Evolutionary conservation across 441 rosid species (phyloP).

Genomic region (Bocquillonia castaneifolia): DNA sequence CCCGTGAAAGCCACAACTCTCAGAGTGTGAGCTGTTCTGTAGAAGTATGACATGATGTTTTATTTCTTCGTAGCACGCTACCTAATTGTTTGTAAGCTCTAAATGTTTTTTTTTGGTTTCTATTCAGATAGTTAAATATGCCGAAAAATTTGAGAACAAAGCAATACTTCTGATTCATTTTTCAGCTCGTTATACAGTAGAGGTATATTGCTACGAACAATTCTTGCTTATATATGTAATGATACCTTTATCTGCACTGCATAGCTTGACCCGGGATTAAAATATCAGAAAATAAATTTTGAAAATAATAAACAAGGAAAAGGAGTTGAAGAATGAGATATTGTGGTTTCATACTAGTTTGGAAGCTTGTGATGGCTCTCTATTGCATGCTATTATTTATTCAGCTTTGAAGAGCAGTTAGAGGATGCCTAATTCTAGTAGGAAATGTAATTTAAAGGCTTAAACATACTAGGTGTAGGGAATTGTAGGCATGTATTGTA

Average conservation of each 20-base stretch:
- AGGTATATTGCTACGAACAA: slow-evolving; percentile 43
- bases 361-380: not conserved
- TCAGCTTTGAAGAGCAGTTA: not conserved
- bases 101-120: slow-evolving; percentile 10
- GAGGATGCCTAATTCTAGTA: not conserved
- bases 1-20: not conserved
- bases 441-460: not conserved
- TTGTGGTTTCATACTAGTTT: not conserved
- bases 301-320: not conserved
- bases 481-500: not conserved
- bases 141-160: slow-evolving; percentile 68
- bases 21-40: not conserved
- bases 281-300: not conserved
- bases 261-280: not conserved
- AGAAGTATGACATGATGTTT: not conserved
- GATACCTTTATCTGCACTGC: not conserved
- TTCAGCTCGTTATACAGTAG: slow-evolving; percentile 71
- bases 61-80: not conserved
- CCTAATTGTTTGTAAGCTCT: not conserved
- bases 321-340: not conserved
- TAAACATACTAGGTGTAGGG: not conserved
- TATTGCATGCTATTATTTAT: not conserved
- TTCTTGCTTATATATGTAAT: slow-evolving; percentile 1
- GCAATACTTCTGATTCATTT: slow-evolving; percentile 87
- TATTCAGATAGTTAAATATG: slow-evolving; percentile 53